Base-by-base conservation (phyloP, 179 eudicot species). In the Corrigiola litoralis region DNA sequence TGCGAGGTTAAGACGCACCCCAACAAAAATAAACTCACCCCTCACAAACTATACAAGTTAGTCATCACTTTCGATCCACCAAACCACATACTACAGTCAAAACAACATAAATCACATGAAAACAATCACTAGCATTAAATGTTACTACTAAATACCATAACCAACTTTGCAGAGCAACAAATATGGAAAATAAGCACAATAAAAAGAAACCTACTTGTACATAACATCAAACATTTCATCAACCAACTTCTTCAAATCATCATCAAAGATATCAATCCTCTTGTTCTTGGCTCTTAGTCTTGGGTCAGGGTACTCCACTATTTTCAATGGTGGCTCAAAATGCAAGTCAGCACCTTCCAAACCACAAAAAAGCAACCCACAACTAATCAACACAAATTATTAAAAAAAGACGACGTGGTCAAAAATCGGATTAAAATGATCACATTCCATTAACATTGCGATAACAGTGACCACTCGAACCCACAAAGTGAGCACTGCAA, bases 251-350 rank as follows among this genome's bases (percentile, higher is more conserved):
- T 85, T 86, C 87, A 91, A 78, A 33, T 80, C 76, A 63, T 86
- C 90, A 67, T 86, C 99, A 70, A 91, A 94, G 6, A 78, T 79
- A 66, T 66, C 72, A 57, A 94, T 80, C 58, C 81, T 66, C 78
- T 91, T 94, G 79, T 91, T 94, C 80, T 81, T 88, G 4, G 84
- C 86, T 70, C 99, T 85, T 32, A 94, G 76, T 55, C 77, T 72
- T 13, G 99, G 88, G 72, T 94, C 91, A 11, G 99, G 99, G 67
- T 94, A 91, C 63, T 86, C 85, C 79, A 94, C 95, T 14, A 94
- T 78, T 57, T 76, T 82, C 52, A 91, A 59, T 0, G 94, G 92
- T 63, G 78, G 70, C 69, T 86, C 86, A 65, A 84, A 94, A 21
- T 62, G 61, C 84, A 94, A 67, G 78, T 94, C 99, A 75, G 74